Evolutionary conservation across 2,329 filamentous ascomycete species (phyloP).

Genomic region (Sclerotinia spermophila): DNA sequence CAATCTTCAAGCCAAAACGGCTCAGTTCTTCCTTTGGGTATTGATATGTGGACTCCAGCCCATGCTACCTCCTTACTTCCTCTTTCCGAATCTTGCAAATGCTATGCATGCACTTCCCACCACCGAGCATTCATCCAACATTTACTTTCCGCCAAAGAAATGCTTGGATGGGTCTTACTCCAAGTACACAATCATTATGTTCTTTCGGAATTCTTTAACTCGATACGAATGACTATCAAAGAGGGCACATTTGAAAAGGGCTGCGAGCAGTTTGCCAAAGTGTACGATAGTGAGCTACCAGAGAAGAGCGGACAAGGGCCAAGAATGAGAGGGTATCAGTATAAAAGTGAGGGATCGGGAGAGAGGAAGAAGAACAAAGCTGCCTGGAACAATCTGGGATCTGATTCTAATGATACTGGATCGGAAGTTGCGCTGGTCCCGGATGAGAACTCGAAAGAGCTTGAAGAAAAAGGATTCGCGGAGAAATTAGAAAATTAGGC

Average conservation of each 20-base stretch:
- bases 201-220: conserved; percentile 68
- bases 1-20: conserved; percentile 20
- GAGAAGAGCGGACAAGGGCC: conserved; percentile 73
- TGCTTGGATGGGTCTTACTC: conserved; percentile 91
- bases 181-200: conserved; percentile 87
- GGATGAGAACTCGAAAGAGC: conserved; percentile 47
- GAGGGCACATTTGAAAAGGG: conserved; percentile 55
- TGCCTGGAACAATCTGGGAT: conserved; percentile 54
- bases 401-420: conserved; percentile 23
- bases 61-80: conserved; percentile 63
- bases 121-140: conserved; percentile 87
- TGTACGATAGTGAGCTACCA: conserved; percentile 70
- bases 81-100: conserved; percentile 62
- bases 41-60: conserved; percentile 69
- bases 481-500: conserved; percentile 36
- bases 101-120: conserved; percentile 80
- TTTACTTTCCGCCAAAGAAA: conserved; percentile 84
- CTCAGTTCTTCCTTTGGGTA: conserved; percentile 54
- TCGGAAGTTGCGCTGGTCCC: conserved; percentile 41
- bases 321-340: conserved; percentile 76
- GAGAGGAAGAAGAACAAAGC: conserved; percentile 65
- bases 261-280: conserved; percentile 42
- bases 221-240: conserved; percentile 62
- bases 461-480: conserved; percentile 56
- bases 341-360: conserved; percentile 60